Evolutionary conservation across 2,329 filamentous ascomycete genomes (phyloP).

Genomic region (Colletotrichum paranaense): DNA sequence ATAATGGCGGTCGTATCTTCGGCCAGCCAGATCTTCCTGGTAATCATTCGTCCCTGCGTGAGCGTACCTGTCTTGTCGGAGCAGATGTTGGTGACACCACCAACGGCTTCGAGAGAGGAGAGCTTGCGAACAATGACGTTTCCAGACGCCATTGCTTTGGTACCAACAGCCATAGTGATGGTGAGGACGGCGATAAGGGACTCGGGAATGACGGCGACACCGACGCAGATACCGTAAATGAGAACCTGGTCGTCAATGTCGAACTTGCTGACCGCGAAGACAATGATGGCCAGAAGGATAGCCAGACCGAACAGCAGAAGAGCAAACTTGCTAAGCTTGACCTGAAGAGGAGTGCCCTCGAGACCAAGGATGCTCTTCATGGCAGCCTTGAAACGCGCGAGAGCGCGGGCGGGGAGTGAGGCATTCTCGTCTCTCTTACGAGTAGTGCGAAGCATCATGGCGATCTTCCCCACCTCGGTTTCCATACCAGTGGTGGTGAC

Average conservation of each 20-base stretch:
- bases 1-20: conserved; percentile 64
- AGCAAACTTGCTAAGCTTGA: conserved; percentile 87
- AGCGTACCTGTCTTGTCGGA: conserved; percentile 78
- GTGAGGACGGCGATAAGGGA: conserved; percentile 77
- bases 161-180: conserved; percentile 76
- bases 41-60: conserved; percentile 75
- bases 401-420: conserved; percentile 51
- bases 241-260: conserved; percentile 66
- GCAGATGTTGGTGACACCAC: conserved; percentile 77
- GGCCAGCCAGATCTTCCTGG: conserved; percentile 70
- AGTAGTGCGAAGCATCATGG: conserved; percentile 73
- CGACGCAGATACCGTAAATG: conserved; percentile 70
- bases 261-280: conserved; percentile 70
- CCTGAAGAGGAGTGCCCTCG: conserved; percentile 85
- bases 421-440: conserved; percentile 60
- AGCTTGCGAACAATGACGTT: conserved; percentile 76
- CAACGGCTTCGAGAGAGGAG: conserved; percentile 73
- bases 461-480: conserved; percentile 82
- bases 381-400: conserved; percentile 54
- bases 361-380: conserved; percentile 68
- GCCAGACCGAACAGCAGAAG: conserved; percentile 82
- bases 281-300: conserved; percentile 68
- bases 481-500: conserved; percentile 78
- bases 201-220: conserved; percentile 73
- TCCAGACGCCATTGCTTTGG: conserved; percentile 72